phyloP scores from a whole-genome alignment of 495 filamentous ascomycete species.

The Tuber brumale region DNA sequence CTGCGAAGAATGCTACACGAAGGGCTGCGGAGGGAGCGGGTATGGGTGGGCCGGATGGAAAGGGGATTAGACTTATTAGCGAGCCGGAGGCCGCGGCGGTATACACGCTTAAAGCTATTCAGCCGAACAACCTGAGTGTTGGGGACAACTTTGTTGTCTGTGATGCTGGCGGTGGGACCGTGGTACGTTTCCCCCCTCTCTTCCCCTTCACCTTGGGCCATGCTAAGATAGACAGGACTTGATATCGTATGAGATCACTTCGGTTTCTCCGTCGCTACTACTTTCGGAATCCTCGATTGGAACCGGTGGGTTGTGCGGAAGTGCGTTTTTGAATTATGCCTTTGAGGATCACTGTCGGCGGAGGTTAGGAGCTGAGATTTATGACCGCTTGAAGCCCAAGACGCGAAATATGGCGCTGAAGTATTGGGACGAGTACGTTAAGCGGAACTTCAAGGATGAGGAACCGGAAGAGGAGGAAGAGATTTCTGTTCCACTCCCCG shows the following conservation, averaged over 20 bases:
- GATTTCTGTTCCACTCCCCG: conserved; percentile 67
- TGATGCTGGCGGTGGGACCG: conserved; percentile 73
- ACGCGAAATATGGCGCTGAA: conserved; percentile 65
- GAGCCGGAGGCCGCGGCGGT: conserved; percentile 73
- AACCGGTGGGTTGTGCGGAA: conserved; percentile 59
- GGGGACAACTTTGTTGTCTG: conserved; percentile 69
- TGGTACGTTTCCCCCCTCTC: conserved; percentile 32
- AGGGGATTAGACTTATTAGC: conserved; percentile 61
- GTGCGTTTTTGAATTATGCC: conserved; percentile 59
- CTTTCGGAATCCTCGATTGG: conserved; percentile 62
- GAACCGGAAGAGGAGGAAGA: conserved; percentile 57
- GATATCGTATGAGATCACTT: conserved; percentile 62
- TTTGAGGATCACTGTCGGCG: conserved; percentile 60
- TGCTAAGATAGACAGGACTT: conserved; percentile 47
- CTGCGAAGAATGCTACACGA: conserved; percentile 61
- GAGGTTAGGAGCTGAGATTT: conserved; percentile 51
- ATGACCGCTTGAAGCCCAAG: conserved; percentile 56
- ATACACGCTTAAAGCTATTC: conserved; percentile 61
- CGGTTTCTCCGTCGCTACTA: conserved; percentile 50
- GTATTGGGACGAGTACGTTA: conserved; percentile 61
- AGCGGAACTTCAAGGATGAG: conserved; percentile 58
- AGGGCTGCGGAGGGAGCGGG: conserved; percentile 61
- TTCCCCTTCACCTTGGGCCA: neutral
- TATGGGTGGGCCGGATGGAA: conserved; percentile 44
- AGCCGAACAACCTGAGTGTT: conserved; percentile 56